Conservation (phyloP, 495 filamentous ascomycete species). For the Penicillium ochrochloron region DNA sequence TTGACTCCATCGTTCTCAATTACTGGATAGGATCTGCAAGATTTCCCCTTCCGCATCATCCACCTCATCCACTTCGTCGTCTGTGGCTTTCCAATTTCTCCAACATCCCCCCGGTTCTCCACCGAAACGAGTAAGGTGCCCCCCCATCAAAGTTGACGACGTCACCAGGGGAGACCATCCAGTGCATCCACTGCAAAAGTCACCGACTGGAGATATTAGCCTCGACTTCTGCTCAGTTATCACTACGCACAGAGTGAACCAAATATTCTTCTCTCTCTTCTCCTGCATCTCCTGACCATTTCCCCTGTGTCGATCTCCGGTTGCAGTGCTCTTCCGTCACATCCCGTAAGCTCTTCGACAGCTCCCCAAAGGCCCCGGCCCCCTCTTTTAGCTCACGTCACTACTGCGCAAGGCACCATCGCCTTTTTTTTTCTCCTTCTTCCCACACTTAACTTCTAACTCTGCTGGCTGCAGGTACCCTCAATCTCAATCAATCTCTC, state of each 20-base stretch:
- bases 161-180: conserved; percentile 34
- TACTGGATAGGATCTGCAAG: background rate
- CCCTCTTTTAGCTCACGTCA: conserved; percentile 44
- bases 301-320: conserved; percentile 30
- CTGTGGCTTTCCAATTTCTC: conserved; percentile 1
- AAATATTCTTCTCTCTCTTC: conserved; percentile 5
- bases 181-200: background rate
- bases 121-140: conserved; percentile 32
- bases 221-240: conserved; percentile 16
- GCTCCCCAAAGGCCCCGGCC: conserved; percentile 7
- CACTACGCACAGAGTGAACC: background rate
- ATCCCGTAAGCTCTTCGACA: conserved; percentile 28
- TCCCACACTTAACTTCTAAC: conserved; percentile 24
- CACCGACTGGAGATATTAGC: conserved; percentile 14
- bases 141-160: conserved; percentile 39
- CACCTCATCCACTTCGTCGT: background rate
- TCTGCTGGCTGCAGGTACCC: conserved; percentile 29
- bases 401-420: conserved; percentile 42
- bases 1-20: conserved; percentile 6
- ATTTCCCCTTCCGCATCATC: background rate
- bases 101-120: conserved; percentile 4
- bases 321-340: conserved; percentile 45
- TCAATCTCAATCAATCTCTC: background rate
- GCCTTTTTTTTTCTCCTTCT: conserved; percentile 25
- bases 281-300: conserved; percentile 11